Percentiles rank a stretch among this genome's conserved stretches.
phyloP scores from a whole-genome alignment of 2,329 filamentous ascomycete genomes.

The Alternaria ventricosa region DNA sequence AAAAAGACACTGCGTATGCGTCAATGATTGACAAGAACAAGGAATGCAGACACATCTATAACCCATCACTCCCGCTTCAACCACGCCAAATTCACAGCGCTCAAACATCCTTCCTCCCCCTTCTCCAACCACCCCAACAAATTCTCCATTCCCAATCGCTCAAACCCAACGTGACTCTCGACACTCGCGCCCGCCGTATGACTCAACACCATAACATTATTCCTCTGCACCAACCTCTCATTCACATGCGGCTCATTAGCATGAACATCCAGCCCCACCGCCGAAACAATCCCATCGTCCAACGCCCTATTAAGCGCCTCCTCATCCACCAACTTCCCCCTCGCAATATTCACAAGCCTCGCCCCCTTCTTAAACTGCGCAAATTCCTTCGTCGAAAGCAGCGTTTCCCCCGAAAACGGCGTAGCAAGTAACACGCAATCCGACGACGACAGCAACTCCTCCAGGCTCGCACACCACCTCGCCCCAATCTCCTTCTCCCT shows the following conservation, averaged over 20 bases:
- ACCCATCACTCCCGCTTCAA: slow-evolving; percentile 39
- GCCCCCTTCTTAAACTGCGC: slow-evolving; percentile 60
- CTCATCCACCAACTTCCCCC: slow-evolving; percentile 70
- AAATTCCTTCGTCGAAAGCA: slow-evolving; percentile 60
- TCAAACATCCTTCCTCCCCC: slow-evolving; percentile 58
- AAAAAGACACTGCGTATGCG: neutral
- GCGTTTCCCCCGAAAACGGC: slow-evolving; percentile 58
- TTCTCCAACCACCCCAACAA: slow-evolving; percentile 65
- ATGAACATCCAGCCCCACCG: slow-evolving; percentile 70
- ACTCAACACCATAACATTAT: slow-evolving; percentile 66
- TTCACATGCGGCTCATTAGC: slow-evolving; percentile 65
- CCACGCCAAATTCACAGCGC: slow-evolving; percentile 68
- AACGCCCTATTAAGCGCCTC: slow-evolving; percentile 67
- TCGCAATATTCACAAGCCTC: slow-evolving; percentile 70
- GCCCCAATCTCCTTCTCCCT: slow-evolving; percentile 59
- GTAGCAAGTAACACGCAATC: slow-evolving; percentile 71
- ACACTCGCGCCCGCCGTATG: slow-evolving; percentile 73
- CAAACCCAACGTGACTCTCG: slow-evolving; percentile 70
- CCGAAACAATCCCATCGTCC: slow-evolving; percentile 57
- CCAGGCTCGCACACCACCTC: slow-evolving; percentile 59
- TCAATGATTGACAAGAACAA: neutral
- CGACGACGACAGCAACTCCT: slow-evolving; percentile 58
- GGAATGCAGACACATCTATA: neutral
- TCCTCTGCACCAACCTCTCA: slow-evolving; percentile 52
- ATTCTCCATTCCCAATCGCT: slow-evolving; percentile 71